phyloP scores from a whole-genome alignment of 2,329 filamentous ascomycete species.

The Alternaria alternata region DNA sequence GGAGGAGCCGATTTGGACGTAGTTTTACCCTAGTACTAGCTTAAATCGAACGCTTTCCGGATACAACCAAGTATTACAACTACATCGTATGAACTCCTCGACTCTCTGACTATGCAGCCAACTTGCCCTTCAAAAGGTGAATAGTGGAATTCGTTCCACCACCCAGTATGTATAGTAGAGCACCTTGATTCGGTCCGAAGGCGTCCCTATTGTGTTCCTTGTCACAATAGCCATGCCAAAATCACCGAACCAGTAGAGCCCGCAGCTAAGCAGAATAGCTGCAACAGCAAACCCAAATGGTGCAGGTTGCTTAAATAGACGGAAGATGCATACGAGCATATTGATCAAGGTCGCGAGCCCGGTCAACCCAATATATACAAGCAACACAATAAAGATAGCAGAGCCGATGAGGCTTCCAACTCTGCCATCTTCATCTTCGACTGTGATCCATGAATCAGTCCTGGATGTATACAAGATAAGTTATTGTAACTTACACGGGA shows the following conservation, averaged over 20 bases:
- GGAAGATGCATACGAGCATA: background rate
- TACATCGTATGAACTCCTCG: background rate
- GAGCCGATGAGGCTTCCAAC: background rate
- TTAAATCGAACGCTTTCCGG: background rate
- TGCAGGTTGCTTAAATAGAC: background rate
- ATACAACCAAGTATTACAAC: background rate
- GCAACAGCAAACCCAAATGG: background rate
- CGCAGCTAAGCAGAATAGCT: slow-evolving; percentile 6
- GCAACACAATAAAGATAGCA: background rate
- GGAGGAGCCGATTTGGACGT: background rate
- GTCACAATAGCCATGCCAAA: slow-evolving; percentile 7
- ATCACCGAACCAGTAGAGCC: background rate
- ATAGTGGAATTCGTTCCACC: slow-evolving; percentile 6
- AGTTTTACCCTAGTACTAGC: background rate
- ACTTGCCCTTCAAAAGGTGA: background rate
- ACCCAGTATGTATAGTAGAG: slow-evolving; percentile 10
- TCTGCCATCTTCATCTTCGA: background rate
- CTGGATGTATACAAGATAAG: background rate
- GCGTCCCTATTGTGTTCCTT: background rate
- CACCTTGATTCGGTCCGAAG: slow-evolving; percentile 1
- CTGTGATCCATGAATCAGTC: background rate
- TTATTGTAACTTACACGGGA: slow-evolving; percentile 7
- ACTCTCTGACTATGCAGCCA: background rate
- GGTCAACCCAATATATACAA: slow-evolving; percentile 2
- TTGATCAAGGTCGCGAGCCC: slow-evolving; percentile 4